These are phyloP conservation scores for Microthyrium microscopicum DNA, from an alignment of 2,329 filamentous ascomycete genomes.

Conservation along the genomic window DNA sequence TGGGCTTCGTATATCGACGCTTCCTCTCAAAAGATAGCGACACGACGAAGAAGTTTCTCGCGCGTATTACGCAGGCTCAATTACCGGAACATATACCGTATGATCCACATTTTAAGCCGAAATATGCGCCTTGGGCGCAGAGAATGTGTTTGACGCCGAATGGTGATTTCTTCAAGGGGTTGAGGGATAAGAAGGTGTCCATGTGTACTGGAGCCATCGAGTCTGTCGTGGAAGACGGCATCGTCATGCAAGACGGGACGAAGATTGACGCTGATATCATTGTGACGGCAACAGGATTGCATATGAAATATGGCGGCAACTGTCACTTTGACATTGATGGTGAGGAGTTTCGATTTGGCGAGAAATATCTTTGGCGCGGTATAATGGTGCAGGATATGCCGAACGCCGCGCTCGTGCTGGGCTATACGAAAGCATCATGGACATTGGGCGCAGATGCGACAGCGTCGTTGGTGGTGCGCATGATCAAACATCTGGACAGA, in stretches of 20 bases:
- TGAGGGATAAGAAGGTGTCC: conserved; percentile 33
- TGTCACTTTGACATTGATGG: conserved; percentile 37
- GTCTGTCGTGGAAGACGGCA: conserved; percentile 30
- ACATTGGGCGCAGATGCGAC: conserved; percentile 43
- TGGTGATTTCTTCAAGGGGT: conserved; percentile 39
- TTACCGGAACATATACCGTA: conserved; percentile 32
- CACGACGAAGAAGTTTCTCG: conserved; percentile 31
- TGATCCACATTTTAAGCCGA: conserved; percentile 30
- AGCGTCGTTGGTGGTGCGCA: conserved; percentile 30
- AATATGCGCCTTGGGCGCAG: conserved; percentile 47
- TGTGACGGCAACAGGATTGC: conserved; percentile 47
- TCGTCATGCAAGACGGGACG: conserved; percentile 16
- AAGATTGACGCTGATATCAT: conserved; percentile 43
- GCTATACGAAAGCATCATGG: conserved; percentile 46
- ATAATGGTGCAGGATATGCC: conserved; percentile 47
- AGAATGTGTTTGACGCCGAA: conserved; percentile 54
- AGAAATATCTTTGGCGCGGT: conserved; percentile 42
- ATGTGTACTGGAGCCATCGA: conserved; percentile 39
- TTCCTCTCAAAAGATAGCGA: conserved; percentile 38
- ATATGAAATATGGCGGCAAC: conserved; percentile 37
- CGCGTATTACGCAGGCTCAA: conserved; percentile 24
- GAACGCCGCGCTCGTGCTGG: conserved; percentile 40
- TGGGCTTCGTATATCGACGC: conserved; percentile 29
- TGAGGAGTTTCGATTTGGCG: conserved; percentile 24
- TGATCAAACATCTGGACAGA: conserved; percentile 34